Percentiles rank a stretch among this genome's conserved stretches.
These are phyloP conservation scores for Lepidopterella palustris DNA, from an alignment of 495 filamentous ascomycete genomes.

Conservation along the genomic window DNA sequence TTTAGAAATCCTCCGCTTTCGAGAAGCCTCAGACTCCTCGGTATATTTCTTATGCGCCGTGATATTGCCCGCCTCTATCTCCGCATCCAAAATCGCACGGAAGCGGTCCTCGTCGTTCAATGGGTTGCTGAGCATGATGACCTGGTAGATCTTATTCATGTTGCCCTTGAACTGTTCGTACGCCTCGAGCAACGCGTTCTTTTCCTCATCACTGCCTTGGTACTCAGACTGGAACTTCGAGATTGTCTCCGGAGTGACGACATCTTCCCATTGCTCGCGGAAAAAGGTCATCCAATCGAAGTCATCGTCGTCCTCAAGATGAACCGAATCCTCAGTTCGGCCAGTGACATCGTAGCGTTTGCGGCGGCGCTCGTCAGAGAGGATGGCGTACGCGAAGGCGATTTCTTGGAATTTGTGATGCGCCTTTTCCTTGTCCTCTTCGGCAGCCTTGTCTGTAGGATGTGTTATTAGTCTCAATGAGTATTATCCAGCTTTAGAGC, in stretches of 20 bases:
- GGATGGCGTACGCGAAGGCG: conserved; percentile 87
- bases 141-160: conserved; percentile 68
- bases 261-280: conserved; percentile 66
- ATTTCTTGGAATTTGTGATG: conserved; percentile 78
- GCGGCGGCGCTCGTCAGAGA: conserved; percentile 72
- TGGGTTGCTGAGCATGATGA: conserved; percentile 77
- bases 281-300: conserved; percentile 92
- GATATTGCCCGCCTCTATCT: conserved; percentile 63
- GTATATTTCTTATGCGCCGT: conserved; percentile 60
- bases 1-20: not conserved
- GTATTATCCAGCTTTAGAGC: not conserved
- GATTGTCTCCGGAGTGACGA: conserved; percentile 62
- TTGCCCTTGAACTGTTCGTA: conserved; percentile 64
- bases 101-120: conserved; percentile 85
- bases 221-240: conserved; percentile 67
- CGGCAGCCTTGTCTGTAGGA: conserved; percentile 62
- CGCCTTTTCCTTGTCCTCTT: conserved; percentile 58
- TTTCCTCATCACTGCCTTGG: conserved; percentile 83
- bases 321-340: conserved; percentile 70
- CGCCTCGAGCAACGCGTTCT: conserved; percentile 63
- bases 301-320: conserved; percentile 60
- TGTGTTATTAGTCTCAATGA: not conserved
- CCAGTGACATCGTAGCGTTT: conserved; percentile 84
- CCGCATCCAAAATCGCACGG: conserved; percentile 68
- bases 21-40: conserved; percentile 48